phyloP scores from a whole-genome alignment of 371 early-diverging fungal species.

The Enteropsectra breve region DNA sequence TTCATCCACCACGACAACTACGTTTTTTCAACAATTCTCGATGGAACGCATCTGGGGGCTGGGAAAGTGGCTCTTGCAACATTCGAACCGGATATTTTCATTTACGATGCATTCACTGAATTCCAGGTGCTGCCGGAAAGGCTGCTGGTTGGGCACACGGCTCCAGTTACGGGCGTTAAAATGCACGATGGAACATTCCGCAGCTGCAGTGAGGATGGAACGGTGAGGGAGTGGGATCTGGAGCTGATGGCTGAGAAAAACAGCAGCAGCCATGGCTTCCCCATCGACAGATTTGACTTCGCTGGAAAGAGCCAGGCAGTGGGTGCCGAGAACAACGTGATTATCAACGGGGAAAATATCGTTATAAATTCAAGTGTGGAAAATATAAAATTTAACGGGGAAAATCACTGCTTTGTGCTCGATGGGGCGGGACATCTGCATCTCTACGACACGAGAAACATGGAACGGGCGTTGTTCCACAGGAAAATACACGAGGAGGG shows the following conservation, averaged over 20 bases:
- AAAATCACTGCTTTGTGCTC: slow-evolving; percentile 9
- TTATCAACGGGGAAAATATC: slow-evolving; percentile 2
- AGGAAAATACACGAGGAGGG: slow-evolving; percentile 21
- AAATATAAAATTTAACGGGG: slow-evolving; percentile 2
- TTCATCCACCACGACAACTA: slow-evolving; percentile 44
- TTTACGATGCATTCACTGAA: slow-evolving; percentile 38
- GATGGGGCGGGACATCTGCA: slow-evolving; percentile 17
- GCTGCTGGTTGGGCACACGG: slow-evolving; percentile 38
- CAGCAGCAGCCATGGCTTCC: not conserved
- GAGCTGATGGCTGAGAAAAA: slow-evolving; percentile 7
- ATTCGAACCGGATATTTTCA: slow-evolving; percentile 33
- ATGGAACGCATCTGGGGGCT: slow-evolving; percentile 18
- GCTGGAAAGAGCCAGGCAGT: not conserved
- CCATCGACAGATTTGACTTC: not conserved
- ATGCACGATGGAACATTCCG: slow-evolving; percentile 6
- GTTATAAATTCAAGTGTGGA: slow-evolving; percentile 15
- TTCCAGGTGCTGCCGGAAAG: slow-evolving; percentile 37
- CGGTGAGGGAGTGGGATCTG: slow-evolving; percentile 47
- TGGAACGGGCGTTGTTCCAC: not conserved
- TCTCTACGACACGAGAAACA: slow-evolving; percentile 23
- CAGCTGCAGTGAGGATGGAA: slow-evolving; percentile 30
- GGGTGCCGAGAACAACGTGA: slow-evolving; percentile 1
- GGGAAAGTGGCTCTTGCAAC: slow-evolving; percentile 38
- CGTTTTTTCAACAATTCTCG: slow-evolving; percentile 32
- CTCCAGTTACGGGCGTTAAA: slow-evolving; percentile 12